Evolutionary conservation across 2,329 filamentous ascomycete species (phyloP), one percentile per base, ranked within the genome.

Genomic region (Hypoxylon sp.): DNA sequence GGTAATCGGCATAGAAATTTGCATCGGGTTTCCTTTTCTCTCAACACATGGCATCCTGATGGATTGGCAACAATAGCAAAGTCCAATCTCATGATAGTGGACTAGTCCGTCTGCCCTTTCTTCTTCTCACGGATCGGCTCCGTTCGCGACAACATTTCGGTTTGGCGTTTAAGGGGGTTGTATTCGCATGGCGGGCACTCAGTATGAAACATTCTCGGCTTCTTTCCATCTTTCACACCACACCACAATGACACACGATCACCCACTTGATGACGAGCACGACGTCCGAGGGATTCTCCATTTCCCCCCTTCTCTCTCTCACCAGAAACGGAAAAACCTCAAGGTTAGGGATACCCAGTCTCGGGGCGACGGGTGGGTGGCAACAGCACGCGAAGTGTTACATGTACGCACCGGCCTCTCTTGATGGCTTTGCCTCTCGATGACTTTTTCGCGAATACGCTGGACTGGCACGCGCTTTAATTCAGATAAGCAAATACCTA

Each of bases 1-100:
- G 58, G 51, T 54, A 48, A 59, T 46, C 37, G 55, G 43, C 58
- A 65, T 65, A 65, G 60, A 65, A 38, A 59, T 55, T 45, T 56
- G 57, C 60, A 58, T 63, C 35, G 33, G 45, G 38, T 46, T 55
- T 49, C 15, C 27, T 48, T 53, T 58, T 57, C n/a, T n/a, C n/a
- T n/a, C 42, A 10, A 31, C 40, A 33, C 33, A 54, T 51, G 58
- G 61, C 55, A 64, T 64, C 24, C 53, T 45, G 48, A 57, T 41
- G 55, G 58, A 49, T 62, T 41, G 58, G 55, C 45, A 58, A 24
- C 45, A n/a, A 17, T 59, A 21, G 35, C 51, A 50, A 45, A 57
- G 55, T 48, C 20, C 57, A 46, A 53, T 55, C 52, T 43, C 29
- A 49, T 38, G 33, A 43, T 48, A 13, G 31, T 29, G 17, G 17